phyloP scores from a whole-genome alignment of 139 green algal genomes.

The Volvox reticuliferus region DNA sequence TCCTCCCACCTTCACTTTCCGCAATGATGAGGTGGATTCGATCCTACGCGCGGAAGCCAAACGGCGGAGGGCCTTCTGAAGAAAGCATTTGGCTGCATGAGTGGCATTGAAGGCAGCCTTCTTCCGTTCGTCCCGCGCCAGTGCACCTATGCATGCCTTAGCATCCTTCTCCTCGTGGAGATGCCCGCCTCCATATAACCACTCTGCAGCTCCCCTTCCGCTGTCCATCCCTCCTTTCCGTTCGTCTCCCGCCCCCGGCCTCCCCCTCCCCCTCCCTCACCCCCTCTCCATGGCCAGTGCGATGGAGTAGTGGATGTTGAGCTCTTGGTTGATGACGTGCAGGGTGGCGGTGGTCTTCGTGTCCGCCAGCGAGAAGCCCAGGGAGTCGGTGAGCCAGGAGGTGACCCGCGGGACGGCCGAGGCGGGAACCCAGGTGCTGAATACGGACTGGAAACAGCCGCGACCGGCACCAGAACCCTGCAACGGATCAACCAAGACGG shows the following conservation, averaged over 20 bases:
- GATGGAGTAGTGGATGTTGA: constrained; percentile 27
- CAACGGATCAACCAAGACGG: no score
- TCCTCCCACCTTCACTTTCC: neutral
- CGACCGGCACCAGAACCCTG: neutral
- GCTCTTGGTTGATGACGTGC: constrained; percentile 7
- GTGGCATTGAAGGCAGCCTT: no score
- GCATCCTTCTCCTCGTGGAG: neutral
- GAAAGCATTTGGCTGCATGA: no score
- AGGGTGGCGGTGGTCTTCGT: neutral
- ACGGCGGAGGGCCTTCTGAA: no score
- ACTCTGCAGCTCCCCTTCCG: neutral
- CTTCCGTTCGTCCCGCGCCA: no score
- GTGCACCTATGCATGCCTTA: neutral
- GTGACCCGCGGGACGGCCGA: neutral
- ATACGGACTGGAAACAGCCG: neutral
- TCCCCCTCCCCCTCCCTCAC: neutral
- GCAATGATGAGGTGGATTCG: neutral
- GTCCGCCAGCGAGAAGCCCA: neutral
- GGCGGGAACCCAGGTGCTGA: neutral
- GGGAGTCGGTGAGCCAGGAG: neutral
- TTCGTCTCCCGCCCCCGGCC: neutral
- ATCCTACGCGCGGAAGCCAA: neutral
- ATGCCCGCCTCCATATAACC: no score
- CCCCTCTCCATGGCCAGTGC: neutral
- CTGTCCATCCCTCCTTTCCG: neutral